Conservation (phyloP, 2,329 filamentous ascomycete species). For the Pyrenophora seminiperda region DNA sequence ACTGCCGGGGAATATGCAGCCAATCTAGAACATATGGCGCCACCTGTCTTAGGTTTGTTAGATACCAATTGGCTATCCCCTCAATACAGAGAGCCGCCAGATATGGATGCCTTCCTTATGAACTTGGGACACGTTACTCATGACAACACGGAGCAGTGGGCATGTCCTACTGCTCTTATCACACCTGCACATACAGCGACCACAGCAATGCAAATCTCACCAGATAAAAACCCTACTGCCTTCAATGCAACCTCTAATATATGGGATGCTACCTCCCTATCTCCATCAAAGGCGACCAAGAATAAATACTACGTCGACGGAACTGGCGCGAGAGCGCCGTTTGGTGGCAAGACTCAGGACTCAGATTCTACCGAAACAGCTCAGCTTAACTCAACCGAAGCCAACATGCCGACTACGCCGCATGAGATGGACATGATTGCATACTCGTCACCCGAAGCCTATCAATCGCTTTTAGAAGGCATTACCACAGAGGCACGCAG, state of each 20-base stretch:
- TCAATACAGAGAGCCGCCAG: slow-evolving; percentile 10
- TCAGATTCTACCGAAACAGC: background rate
- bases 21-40: slow-evolving; percentile 3
- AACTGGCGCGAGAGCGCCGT: slow-evolving; percentile 20
- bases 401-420: background rate
- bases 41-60: slow-evolving; percentile 7
- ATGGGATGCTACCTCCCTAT: background rate
- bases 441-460: background rate
- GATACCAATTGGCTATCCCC: slow-evolving; percentile 19
- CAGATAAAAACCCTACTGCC: background rate
- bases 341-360: slow-evolving; percentile 15
- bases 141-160: background rate
- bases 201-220: slow-evolving; percentile 5
- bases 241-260: background rate
- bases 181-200: background rate
- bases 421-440: background rate
- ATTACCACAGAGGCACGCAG: slow-evolving; percentile 12
- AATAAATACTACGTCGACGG: slow-evolving; percentile 22
- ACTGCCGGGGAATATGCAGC: background rate
- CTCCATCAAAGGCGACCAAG: slow-evolving; percentile 9
- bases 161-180: background rate
- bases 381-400: background rate
- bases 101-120: slow-evolving; percentile 11
- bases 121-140: background rate
- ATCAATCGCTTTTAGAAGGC: slow-evolving; percentile 8